These are phyloP conservation scores for Alternaria sp. DNA, from an alignment of 2,329 filamentous ascomycete genomes.

Conservation along the genomic window DNA sequence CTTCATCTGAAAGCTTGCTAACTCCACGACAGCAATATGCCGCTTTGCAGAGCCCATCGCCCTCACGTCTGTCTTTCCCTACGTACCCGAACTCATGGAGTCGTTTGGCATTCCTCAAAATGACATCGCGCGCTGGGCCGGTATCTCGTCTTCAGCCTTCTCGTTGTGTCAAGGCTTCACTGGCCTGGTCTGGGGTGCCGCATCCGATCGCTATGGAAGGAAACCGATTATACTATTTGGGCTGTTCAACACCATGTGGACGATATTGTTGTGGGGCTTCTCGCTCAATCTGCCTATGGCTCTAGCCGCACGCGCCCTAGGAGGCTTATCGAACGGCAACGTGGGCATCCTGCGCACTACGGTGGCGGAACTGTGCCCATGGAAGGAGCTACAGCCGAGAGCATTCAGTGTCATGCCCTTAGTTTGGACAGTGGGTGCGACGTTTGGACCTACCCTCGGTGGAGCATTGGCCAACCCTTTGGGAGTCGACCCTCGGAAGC, in stretches of 20 bases:
- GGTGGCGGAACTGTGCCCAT: conserved; percentile 90
- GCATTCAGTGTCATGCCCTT: conserved; percentile 95
- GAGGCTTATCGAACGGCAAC: conserved; percentile 88
- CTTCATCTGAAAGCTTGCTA: conserved; percentile 5
- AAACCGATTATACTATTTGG: conserved; percentile 86
- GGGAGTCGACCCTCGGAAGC: conserved; percentile 74
- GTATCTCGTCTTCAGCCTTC: conserved; percentile 86
- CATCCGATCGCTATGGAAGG: conserved; percentile 82
- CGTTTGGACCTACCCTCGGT: conserved; percentile 86
- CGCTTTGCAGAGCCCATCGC: conserved; percentile 92
- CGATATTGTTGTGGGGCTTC: conserved; percentile 83
- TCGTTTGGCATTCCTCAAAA: conserved; percentile 51
- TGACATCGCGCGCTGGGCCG: conserved; percentile 71
- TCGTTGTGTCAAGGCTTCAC: conserved; percentile 78
- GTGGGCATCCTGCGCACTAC: conserved; percentile 84
- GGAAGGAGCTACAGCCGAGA: conserved; percentile 82
- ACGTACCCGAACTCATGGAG: conserved; percentile 71
- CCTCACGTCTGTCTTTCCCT: conserved; percentile 91
- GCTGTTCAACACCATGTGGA: conserved; percentile 77
- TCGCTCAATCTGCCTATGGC: conserved; percentile 82
- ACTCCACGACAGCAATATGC: conserved; percentile 75
- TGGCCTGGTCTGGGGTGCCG: conserved; percentile 85
- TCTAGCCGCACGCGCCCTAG: conserved; percentile 76
- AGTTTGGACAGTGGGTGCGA: conserved; percentile 85
- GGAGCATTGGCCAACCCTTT: conserved; percentile 85